Evolutionary conservation across 2,329 filamentous ascomycete species (phyloP), one percentile per base, ranked within the genome.

Genomic region (Cladophialophora exuberans): DNA sequence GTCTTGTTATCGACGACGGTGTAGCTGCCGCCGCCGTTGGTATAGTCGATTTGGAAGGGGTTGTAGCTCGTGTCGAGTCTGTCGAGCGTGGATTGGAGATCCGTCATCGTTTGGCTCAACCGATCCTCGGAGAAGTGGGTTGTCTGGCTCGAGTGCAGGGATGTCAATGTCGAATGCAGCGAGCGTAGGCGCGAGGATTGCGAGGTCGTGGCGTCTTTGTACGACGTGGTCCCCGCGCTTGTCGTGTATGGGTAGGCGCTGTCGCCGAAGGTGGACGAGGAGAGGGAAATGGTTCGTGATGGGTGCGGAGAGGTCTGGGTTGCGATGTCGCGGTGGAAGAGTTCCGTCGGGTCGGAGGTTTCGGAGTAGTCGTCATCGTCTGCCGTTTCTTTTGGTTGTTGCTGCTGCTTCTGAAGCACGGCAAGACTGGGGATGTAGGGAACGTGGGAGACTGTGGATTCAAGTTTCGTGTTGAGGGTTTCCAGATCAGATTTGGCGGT

Each of bases 281-380:
- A 22, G 25, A 60, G 15, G 23, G 69, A 69, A 3, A 69, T 63
- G 28, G 71, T 69, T 7, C 71, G 72, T 7, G 76, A 76, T 1
- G 75, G 70, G 17, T 11, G 30, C 2, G 79, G 79, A 2, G 77
- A 78, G 2, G 84, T 86, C 64, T 87, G 83, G 0, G 82, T 85
- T 46, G 81, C 83, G 56, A 82, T 79, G 62, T 86, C 83, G 26
- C 83, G 77, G 66, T 85, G 82, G 67, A 82, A 87, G 35, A 86
- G 79, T 66, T 85, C 83, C 1, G 83, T 83, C 2, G 83, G 82
- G 61, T 86, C 83, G 10, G 80, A 83, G 51, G 73, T 74, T 13
- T 75, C 63, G 38, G 77, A 80, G 18, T 79, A 79, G 11, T 65
- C 65, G 38, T 82, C 79, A 15, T 75, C 75, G n/a, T 70, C 65